phyloP scores from a whole-genome alignment of 805 yeast species.

The Wickerhamiella kurtzmanii region DNA sequence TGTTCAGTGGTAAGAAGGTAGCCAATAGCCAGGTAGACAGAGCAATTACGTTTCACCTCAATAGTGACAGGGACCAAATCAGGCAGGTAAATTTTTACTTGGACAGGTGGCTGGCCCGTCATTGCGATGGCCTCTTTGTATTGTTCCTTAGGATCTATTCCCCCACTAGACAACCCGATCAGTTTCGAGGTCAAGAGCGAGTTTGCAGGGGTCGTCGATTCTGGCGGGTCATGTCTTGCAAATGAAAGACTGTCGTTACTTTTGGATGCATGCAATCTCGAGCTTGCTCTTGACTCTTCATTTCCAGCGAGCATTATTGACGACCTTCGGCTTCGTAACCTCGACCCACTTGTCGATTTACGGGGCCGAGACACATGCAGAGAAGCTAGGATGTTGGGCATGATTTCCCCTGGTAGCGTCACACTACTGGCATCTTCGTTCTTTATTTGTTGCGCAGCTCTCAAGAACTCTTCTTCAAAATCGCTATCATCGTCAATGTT shows the following conservation, averaged over 20 bases:
- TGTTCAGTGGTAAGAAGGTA: slow-evolving; percentile 30
- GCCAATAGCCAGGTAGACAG: slow-evolving; percentile 45
- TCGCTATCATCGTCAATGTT: slow-evolving; percentile 31
- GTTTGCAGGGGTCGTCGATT: neutral
- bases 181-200: slow-evolving; percentile 13
- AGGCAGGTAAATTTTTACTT: slow-evolving; percentile 26
- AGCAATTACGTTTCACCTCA: slow-evolving; percentile 27
- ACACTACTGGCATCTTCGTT: slow-evolving; percentile 2
- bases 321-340: slow-evolving; percentile 1
- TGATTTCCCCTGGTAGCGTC: neutral
- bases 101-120: neutral
- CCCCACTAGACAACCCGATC: neutral
- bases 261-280: neutral
- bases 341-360: neutral
- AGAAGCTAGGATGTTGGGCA: neutral
- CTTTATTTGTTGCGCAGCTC: slow-evolving; percentile 25
- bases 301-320: neutral
- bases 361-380: neutral
- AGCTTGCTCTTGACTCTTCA: neutral
- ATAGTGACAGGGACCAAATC: slow-evolving; percentile 24
- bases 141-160: slow-evolving; percentile 18
- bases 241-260: neutral
- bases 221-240: neutral
- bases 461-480: slow-evolving; percentile 30
- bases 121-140: slow-evolving; percentile 16